Conservation (phyloP, 768 basidiomycete species). For the Coprinopsis sp. region DNA sequence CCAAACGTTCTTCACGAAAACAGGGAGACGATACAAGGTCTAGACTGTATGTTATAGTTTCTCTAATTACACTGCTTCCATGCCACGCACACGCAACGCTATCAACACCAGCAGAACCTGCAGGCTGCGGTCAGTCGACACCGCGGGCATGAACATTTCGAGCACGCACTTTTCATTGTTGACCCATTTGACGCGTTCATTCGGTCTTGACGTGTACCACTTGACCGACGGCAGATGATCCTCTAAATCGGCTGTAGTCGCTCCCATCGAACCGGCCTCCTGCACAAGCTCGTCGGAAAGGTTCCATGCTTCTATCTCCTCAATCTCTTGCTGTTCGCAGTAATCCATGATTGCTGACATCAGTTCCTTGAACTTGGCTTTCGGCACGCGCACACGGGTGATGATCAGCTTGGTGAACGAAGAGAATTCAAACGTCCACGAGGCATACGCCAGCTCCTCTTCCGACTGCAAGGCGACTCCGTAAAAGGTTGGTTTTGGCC, state of each 20-base stretch:
- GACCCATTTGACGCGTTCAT: conserved; percentile 16
- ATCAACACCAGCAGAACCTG: conserved; percentile 24
- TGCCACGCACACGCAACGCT: not conserved
- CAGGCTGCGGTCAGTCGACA: not conserved
- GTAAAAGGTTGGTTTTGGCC: conserved; percentile 11
- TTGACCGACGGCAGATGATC: conserved; percentile 38
- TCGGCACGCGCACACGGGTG: conserved; percentile 22
- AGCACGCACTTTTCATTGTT: conserved; percentile 22
- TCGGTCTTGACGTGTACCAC: conserved; percentile 34
- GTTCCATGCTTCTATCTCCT: conserved; percentile 44
- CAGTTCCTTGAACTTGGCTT: conserved; percentile 27
- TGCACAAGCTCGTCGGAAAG: conserved; percentile 21
- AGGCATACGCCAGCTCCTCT: conserved; percentile 17
- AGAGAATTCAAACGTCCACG: conserved; percentile 23
- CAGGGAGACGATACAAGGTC: conserved; percentile 85
- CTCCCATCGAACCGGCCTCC: conserved; percentile 21
- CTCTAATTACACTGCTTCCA: not conserved
- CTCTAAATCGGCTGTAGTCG: conserved; percentile 23
- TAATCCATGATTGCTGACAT: conserved; percentile 26
- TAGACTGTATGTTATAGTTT: conserved; percentile 27
- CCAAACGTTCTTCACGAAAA: conserved; percentile 96
- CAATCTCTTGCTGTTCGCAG: conserved; percentile 20
- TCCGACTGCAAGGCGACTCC: conserved; percentile 7
- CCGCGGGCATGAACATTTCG: not conserved
- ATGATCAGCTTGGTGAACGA: conserved; percentile 16